Percentiles rank a stretch among this genome's conserved stretches.
Conservation (phyloP, 2,329 filamentous ascomycete species). For the Huntiella decipiens region DNA sequence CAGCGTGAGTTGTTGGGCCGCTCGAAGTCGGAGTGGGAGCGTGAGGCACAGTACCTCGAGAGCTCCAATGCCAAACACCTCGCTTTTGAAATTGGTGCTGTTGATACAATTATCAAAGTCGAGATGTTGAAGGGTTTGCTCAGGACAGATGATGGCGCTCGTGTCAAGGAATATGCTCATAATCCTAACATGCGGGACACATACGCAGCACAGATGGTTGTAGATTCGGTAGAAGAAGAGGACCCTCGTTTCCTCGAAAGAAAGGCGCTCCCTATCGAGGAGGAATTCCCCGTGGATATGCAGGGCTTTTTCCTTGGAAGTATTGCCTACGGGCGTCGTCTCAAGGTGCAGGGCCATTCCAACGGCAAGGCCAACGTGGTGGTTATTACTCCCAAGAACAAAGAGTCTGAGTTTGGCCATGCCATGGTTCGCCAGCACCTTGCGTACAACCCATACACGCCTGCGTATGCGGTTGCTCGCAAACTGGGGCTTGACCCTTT, state of each 20-base stretch:
- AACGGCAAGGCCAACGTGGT: slow-evolving; percentile 60
- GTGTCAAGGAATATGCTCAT: slow-evolving; percentile 78
- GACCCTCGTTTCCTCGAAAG: slow-evolving; percentile 88
- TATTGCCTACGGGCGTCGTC: slow-evolving; percentile 73
- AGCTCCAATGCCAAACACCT: slow-evolving; percentile 77
- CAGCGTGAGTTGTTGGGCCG: slow-evolving; percentile 51
- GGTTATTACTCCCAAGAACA: slow-evolving; percentile 51
- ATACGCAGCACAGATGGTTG: slow-evolving; percentile 78
- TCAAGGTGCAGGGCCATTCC: slow-evolving; percentile 61
- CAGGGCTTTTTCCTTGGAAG: slow-evolving; percentile 88
- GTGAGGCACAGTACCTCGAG: slow-evolving; percentile 69
- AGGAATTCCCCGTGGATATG: slow-evolving; percentile 73
- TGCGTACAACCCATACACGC: slow-evolving; percentile 54
- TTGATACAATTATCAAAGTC: slow-evolving; percentile 80
- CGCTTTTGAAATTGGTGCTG: slow-evolving; percentile 66
- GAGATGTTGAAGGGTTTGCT: slow-evolving; percentile 81
- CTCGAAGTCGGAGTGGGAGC: slow-evolving; percentile 68
- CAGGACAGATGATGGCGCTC: slow-evolving; percentile 80
- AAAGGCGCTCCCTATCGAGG: slow-evolving; percentile 67
- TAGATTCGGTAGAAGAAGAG: slow-evolving; percentile 76
- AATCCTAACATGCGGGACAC: slow-evolving; percentile 73
- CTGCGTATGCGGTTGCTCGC: slow-evolving; percentile 75
- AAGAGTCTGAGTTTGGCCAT: slow-evolving; percentile 65
- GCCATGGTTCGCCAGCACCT: slow-evolving; percentile 54
- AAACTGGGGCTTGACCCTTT: slow-evolving; percentile 67